phyloP scores from a whole-genome alignment of 2,329 filamentous ascomycete genomes.

The Huntiella abstrusa region DNA sequence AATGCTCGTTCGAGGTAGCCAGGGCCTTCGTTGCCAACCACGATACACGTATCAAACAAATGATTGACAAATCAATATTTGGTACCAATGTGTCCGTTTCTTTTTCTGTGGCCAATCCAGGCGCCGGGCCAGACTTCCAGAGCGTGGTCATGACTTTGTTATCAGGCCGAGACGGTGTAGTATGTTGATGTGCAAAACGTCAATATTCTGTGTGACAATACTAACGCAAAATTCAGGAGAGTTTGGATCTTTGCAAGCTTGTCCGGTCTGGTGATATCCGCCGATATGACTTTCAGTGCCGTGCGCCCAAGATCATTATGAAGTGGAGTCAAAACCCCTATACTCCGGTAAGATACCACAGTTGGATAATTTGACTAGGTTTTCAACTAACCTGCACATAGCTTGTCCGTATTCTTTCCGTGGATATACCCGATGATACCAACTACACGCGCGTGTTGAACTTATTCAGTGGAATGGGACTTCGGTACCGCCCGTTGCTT shows the following conservation, averaged over 20 bases:
- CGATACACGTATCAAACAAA: slow-evolving; percentile 10
- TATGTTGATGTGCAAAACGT: neutral
- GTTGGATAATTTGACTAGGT: neutral
- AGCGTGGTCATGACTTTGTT: slow-evolving; percentile 6
- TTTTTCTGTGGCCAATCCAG: slow-evolving; percentile 1
- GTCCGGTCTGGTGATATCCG: neutral
- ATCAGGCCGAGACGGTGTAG: slow-evolving; percentile 4
- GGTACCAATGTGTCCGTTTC: slow-evolving; percentile 5
- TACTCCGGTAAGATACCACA: neutral
- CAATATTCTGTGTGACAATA: neutral
- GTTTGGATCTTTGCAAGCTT: slow-evolving; percentile 7
- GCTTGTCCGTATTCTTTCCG: slow-evolving; percentile 7
- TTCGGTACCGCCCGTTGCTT: slow-evolving; percentile 8
- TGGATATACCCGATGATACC: slow-evolving; percentile 5
- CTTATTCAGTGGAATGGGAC: slow-evolving; percentile 7
- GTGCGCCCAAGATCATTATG: slow-evolving; percentile 7
- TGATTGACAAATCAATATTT: slow-evolving; percentile 6
- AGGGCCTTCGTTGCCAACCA: slow-evolving; percentile 10
- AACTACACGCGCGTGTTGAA: slow-evolving; percentile 7
- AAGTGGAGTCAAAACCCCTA: slow-evolving; percentile 6
- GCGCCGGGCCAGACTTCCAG: slow-evolving; percentile 2
- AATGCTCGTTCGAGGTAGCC: slow-evolving; percentile 6
- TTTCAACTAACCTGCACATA: neutral
- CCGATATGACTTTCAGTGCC: slow-evolving; percentile 10
- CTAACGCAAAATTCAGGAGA: slow-evolving; percentile 1